Percentiles rank a stretch among this genome's conserved stretches.
phyloP scores from a whole-genome alignment of 1,139 yeast genomes.

The Kurtzmaniella quercitrusa region DNA sequence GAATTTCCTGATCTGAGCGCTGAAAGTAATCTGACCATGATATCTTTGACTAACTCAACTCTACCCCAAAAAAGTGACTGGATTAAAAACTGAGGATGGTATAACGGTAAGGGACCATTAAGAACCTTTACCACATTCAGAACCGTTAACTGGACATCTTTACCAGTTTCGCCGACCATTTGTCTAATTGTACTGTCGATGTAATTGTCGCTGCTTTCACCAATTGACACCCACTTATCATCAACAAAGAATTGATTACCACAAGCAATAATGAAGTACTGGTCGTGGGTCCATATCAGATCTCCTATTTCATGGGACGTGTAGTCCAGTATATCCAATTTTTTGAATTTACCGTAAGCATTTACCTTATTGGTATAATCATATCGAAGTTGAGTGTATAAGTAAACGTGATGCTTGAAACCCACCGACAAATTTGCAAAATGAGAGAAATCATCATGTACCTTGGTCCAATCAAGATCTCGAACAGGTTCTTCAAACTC shows the following conservation, averaged over 20 bases:
- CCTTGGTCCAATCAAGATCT: slow-evolving; percentile 82
- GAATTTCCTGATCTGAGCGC: slow-evolving; percentile 39
- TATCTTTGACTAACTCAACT: slow-evolving; percentile 49
- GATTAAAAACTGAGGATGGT: slow-evolving; percentile 86
- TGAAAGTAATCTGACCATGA: slow-evolving; percentile 52
- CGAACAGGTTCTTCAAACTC: slow-evolving; percentile 37
- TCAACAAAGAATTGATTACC: slow-evolving; percentile 88
- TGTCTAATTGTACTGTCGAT: slow-evolving; percentile 37
- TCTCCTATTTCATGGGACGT: slow-evolving; percentile 86
- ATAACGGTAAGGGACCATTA: slow-evolving; percentile 86
- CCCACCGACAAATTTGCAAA: slow-evolving; percentile 79
- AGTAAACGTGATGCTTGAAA: slow-evolving; percentile 54
- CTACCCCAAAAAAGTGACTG: slow-evolving; percentile 71
- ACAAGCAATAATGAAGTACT: slow-evolving; percentile 75
- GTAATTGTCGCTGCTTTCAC: slow-evolving; percentile 20
- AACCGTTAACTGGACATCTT: slow-evolving; percentile 30
- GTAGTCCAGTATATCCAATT: slow-evolving; percentile 63
- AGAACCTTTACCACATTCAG: slow-evolving; percentile 65
- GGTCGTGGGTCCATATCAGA: slow-evolving; percentile 79
- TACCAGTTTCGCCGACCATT: slow-evolving; percentile 43
- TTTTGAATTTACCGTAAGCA: slow-evolving; percentile 71
- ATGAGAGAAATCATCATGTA: slow-evolving; percentile 29
- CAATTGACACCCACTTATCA: slow-evolving; percentile 53
- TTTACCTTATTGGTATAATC: slow-evolving; percentile 83
- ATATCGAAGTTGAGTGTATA: slow-evolving; percentile 79